Percentiles rank a stretch among this genome's conserved stretches.
These are phyloP conservation scores for Pterocarpus macrocarpus DNA, from an alignment of 306 rosid species.

Conservation along the genomic window DNA sequence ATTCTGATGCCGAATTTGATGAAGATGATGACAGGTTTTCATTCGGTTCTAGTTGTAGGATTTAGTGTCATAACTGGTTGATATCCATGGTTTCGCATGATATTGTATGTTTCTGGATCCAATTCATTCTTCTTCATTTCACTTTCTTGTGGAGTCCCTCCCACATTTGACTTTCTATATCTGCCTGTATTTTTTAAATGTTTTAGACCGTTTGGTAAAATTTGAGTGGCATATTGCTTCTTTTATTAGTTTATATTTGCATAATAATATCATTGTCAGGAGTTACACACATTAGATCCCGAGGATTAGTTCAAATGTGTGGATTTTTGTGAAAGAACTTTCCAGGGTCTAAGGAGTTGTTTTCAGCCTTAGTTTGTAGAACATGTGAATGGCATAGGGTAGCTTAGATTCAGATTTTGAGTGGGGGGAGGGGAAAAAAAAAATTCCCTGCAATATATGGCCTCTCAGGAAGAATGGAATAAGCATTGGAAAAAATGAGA, in stretches of 20 bases:
- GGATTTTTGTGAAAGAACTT: neutral
- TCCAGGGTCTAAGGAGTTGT: neutral
- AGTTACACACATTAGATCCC: neutral
- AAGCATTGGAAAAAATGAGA: neutral
- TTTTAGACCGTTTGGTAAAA: conserved; percentile 10
- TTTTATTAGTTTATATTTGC: conserved; percentile 21
- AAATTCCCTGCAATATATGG: neutral
- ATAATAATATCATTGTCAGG: neutral
- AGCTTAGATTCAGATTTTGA: neutral
- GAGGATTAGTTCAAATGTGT: neutral
- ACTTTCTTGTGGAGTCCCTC: conserved; percentile 5
- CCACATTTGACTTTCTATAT: conserved; percentile 21
- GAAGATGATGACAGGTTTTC: conserved; percentile 94
- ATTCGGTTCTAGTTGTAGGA: conserved; percentile 21
- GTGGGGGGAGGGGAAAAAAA: neutral
- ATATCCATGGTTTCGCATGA: conserved; percentile 35
- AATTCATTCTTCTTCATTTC: conserved; percentile 40
- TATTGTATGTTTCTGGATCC: conserved; percentile 14
- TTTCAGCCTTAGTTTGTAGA: conserved; percentile 24
- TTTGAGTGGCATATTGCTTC: conserved; percentile 1
- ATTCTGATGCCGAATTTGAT: conserved; percentile 84
- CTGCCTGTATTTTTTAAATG: neutral
- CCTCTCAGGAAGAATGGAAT: neutral
- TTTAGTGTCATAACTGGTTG: conserved; percentile 29
- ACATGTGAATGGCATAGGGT: neutral